Conservation (phyloP, 257 asterid genomes). For the Nicotiana undulata region DNA sequence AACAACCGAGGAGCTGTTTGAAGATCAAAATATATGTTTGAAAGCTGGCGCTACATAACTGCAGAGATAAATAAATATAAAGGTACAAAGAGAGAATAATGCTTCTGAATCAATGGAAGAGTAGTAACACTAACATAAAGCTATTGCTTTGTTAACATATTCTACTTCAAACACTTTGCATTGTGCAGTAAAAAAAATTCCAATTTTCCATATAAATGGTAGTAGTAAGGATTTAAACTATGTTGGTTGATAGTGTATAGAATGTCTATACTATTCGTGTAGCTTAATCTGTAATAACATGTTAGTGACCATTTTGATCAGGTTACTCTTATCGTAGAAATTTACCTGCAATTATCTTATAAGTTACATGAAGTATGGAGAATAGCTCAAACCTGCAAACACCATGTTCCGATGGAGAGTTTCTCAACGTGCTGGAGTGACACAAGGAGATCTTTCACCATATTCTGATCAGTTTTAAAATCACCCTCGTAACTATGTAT, state of each 20-base stretch:
- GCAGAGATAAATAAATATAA: not conserved
- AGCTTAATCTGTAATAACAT: too few relatives aligned
- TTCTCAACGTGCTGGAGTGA: not conserved
- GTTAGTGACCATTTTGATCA: too few relatives aligned
- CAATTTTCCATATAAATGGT: not conserved
- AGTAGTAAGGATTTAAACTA: not conserved
- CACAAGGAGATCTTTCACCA: not conserved
- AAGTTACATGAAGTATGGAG: too few relatives aligned
- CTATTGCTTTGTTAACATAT: not conserved
- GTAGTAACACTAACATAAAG: not conserved
- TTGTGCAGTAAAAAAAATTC: not conserved
- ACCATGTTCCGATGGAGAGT: constrained; percentile 2
- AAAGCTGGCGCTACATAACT: not conserved
- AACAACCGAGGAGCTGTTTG: not conserved
- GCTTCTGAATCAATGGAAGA: not conserved
- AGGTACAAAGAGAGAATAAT: not conserved
- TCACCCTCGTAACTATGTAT: not conserved
- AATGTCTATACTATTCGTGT: too few relatives aligned
- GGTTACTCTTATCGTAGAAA: too few relatives aligned
- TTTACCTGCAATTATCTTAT: too few relatives aligned
- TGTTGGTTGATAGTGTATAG: too few relatives aligned
- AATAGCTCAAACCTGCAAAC: not conserved
- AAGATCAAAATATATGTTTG: not conserved
- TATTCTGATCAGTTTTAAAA: not conserved
- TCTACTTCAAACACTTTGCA: not conserved